Conservation (phyloP, 2,329 filamentous ascomycete genomes). For the Fusarium mexicanum region DNA sequence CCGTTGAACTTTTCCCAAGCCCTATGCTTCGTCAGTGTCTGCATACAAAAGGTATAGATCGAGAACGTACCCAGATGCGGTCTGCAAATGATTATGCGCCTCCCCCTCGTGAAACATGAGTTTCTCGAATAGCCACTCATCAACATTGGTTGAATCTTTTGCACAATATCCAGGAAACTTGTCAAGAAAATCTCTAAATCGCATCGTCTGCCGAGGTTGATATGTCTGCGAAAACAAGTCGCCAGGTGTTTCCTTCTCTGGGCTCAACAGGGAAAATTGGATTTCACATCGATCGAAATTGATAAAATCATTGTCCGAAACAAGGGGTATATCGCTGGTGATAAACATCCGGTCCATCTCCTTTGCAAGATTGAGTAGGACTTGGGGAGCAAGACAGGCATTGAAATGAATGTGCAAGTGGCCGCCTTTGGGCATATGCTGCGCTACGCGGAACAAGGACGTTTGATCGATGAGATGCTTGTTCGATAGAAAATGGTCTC, state of each 20-base stretch:
- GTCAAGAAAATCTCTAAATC: constrained; percentile 53
- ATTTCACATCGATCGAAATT: constrained; percentile 67
- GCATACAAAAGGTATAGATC: not conserved
- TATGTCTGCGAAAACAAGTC: constrained; percentile 63
- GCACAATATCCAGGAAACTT: constrained; percentile 46
- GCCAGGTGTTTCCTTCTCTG: constrained; percentile 48
- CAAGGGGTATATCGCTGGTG: constrained; percentile 64
- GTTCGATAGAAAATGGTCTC: constrained; percentile 69
- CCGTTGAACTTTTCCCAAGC: constrained; percentile 73
- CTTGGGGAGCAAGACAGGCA: constrained; percentile 70
- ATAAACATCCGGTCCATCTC: constrained; percentile 74
- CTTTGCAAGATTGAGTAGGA: constrained; percentile 66
- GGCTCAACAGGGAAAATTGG: constrained; percentile 65
- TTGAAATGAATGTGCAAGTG: constrained; percentile 84
- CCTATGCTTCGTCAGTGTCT: constrained; percentile 45
- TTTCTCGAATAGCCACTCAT: constrained; percentile 69
- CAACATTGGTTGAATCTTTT: constrained; percentile 41
- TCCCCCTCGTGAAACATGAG: constrained; percentile 70
- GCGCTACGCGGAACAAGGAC: constrained; percentile 64
- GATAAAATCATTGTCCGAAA: constrained; percentile 49
- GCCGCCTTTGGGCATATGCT: constrained; percentile 73
- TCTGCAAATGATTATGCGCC: constrained; percentile 62
- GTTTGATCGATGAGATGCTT: constrained; percentile 64
- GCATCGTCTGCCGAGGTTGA: constrained; percentile 55
- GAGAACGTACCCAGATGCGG: constrained; percentile 60